Evolutionary conservation across 306 rosid genomes (phyloP), one percentile per base, ranked within the genome.

Genomic region (Prunus mume): DNA sequence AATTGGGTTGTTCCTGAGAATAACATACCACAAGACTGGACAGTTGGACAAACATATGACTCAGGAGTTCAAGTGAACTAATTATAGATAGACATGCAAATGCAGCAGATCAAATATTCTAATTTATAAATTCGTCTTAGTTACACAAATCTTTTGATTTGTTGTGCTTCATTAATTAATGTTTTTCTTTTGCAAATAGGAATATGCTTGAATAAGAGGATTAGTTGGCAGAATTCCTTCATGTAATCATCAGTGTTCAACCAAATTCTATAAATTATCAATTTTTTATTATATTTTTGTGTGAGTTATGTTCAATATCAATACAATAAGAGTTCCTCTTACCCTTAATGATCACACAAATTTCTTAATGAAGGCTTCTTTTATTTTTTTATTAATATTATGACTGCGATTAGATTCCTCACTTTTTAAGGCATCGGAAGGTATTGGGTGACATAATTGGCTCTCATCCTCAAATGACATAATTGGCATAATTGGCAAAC

Each of bases 1-100:
- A 65, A 84, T n/a, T 92, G 98, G 97, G 82, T 90, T 32, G 96
- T 83, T 73, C 98, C 98, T 11, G 74, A 74, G 32, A 90, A 90
- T 22, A 81, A 84, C 82, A 90, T 92, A 61, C 95, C 98, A 19
- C 73, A 78, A 81, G 88, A 86, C 71, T 95, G 98, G 98, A 89
- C 88, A 74, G 86, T 89, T 49, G 97, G 97, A 73, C 82, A 83
- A 64, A 84, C 89, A 58, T 90, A 90, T 25, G 97, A 94, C 79
- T 76, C 97, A 0, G 97, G 98, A 75, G 89, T 94, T 47, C 97
- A 94, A 92, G 90, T 92, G 72, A 80, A 87, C 72, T 54, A 9
- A 63, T 63, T n/a, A 49, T 3, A 2, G 5, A 52, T 85, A 82
- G 71, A 79, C 52, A 80, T 63, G n/a, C 80, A 76, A 63, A 80